Conservation (phyloP, 164 flowering plant genomes). For the Stephania japonica region DNA sequence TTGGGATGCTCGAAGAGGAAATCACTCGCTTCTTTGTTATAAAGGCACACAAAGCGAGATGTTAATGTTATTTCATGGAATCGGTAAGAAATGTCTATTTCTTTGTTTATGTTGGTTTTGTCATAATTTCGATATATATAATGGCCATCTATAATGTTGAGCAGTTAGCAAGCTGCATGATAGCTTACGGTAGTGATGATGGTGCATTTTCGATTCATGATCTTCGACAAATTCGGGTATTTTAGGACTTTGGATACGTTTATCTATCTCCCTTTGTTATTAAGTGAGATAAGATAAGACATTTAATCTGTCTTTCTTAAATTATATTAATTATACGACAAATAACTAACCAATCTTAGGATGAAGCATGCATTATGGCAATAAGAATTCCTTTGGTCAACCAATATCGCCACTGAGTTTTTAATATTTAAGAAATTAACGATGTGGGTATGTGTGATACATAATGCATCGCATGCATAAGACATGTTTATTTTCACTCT, state of each 20-base stretch:
- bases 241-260: background rate
- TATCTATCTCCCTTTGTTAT: background rate
- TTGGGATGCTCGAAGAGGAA: slow-evolving; percentile 79
- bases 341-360: background rate
- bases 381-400: background rate
- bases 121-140: background rate
- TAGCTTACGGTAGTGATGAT: slow-evolving; percentile 98
- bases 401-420: background rate
- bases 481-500: too few species aligned
- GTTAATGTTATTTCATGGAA: slow-evolving; percentile 99
- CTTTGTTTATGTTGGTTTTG: background rate
- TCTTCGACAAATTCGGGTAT: slow-evolving; percentile 80
- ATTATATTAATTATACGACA: background rate
- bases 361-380: background rate
- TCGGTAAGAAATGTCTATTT: slow-evolving; percentile 38
- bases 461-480: too few species aligned
- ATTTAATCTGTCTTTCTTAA: too few species aligned
- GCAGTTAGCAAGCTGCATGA: slow-evolving; percentile 81
- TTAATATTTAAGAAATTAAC: too few species aligned
- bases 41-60: slow-evolving; percentile 88
- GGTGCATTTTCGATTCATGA: slow-evolving; percentile 88
- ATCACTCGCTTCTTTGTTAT: slow-evolving; percentile 56
- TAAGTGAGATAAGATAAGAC: background rate
- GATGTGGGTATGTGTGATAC: too few species aligned
- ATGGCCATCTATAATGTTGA: slow-evolving; percentile 15